These are phyloP conservation scores for Carex sylvatica DNA, from an alignment of 202 grass and related monocot species.

Conservation along the genomic window DNA sequence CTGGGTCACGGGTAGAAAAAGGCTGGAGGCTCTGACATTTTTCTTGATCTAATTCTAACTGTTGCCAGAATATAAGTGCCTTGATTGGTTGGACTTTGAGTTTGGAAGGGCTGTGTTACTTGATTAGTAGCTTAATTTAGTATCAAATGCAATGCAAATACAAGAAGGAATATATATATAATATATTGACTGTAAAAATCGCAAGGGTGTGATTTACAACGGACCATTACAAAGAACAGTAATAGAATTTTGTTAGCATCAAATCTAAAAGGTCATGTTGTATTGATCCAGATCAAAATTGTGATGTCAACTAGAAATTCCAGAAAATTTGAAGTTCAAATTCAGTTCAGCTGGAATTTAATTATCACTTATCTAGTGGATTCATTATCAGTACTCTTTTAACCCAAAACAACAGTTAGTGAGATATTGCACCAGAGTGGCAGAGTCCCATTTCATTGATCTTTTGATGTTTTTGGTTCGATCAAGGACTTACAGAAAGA, in stretches of 20 bases:
- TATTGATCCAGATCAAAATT: neutral
- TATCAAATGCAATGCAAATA: neutral
- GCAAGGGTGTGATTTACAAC: neutral
- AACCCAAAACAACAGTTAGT: neutral
- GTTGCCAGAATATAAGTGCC: no score
- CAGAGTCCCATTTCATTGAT: neutral
- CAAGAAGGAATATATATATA: no score
- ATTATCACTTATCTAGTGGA: neutral
- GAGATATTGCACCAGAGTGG: neutral
- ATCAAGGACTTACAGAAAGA: slow-evolving; percentile 88
- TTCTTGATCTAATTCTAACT: no score
- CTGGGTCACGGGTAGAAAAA: no score
- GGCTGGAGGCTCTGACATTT: no score
- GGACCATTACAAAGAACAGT: neutral
- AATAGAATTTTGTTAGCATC: neutral
- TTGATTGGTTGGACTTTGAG: no score
- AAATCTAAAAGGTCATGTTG: neutral
- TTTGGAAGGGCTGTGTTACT: no score
- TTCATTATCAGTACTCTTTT: neutral
- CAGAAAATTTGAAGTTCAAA: slow-evolving; percentile 11
- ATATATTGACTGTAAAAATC: neutral
- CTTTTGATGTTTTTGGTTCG: slow-evolving; percentile 41
- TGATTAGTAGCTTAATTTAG: neutral
- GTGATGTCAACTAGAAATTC: neutral
- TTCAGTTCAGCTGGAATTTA: neutral